Evolutionary conservation across 805 yeast genomes (phyloP).

Genomic region (Schwanniomyces yamadae): DNA sequence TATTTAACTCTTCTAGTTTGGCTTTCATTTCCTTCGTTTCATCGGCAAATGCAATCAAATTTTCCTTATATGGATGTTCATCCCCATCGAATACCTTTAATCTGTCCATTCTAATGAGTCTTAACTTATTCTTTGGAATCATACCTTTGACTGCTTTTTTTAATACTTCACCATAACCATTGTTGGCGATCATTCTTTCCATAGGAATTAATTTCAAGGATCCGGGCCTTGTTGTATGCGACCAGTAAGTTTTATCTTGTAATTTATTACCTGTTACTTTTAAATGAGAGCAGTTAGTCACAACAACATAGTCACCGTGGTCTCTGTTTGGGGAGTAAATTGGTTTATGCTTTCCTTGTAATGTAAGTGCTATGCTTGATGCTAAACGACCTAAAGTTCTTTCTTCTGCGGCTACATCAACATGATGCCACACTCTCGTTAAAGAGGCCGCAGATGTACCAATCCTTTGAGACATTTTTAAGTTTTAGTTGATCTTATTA

Average conservation of each 20-base stretch:
- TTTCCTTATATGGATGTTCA: constrained; percentile 81
- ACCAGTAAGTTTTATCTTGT: constrained; percentile 78
- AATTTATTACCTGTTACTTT: constrained; percentile 85
- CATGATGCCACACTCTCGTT: constrained; percentile 93
- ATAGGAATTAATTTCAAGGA: constrained; percentile 79
- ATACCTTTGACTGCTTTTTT: constrained; percentile 89
- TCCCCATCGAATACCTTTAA: constrained; percentile 86
- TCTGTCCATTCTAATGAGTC: constrained; percentile 77
- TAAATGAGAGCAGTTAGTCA: constrained; percentile 82
- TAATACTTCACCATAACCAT: constrained; percentile 86
- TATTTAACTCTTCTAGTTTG: constrained; percentile 40
- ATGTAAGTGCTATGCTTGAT: constrained; percentile 76
- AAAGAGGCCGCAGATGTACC: constrained; percentile 65
- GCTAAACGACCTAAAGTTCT: constrained; percentile 94
- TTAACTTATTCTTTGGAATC: constrained; percentile 88
- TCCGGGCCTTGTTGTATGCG: constrained; percentile 90
- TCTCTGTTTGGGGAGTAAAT: constrained; percentile 70
- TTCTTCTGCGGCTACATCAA: constrained; percentile 79
- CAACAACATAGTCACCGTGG: constrained; percentile 95
- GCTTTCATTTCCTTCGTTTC: constrained; percentile 55
- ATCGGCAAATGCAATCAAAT: constrained; percentile 82
- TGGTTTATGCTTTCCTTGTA: constrained; percentile 98
- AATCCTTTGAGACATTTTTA: constrained; percentile 32
- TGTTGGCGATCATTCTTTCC: constrained; percentile 69
- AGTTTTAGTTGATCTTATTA: no score